These are phyloP conservation scores for Ophiostoma himal-ulmi DNA, from an alignment of 2,329 filamentous ascomycete genomes.

Conservation along the genomic window DNA sequence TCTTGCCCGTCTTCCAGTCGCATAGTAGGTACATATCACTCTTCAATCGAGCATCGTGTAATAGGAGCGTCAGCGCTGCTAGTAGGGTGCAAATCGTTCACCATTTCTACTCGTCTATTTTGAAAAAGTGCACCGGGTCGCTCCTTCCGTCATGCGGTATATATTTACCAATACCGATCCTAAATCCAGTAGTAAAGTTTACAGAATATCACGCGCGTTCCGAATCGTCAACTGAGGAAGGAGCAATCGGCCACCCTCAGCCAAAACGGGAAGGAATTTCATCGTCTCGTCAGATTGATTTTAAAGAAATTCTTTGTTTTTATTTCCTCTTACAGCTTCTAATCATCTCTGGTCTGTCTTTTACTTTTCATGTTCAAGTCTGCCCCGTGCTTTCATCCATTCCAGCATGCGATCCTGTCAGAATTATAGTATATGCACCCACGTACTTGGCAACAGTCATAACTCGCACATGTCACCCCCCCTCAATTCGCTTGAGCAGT, in stretches of 20 bases:
- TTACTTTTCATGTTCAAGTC: neutral
- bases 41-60: neutral
- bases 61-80: no score
- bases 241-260: neutral
- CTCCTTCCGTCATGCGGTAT: neutral
- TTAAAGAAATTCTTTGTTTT: no score
- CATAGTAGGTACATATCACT: neutral
- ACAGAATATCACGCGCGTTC: neutral
- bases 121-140: neutral
- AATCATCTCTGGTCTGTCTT: no score
- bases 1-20: no score
- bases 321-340: no score
- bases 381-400: no score
- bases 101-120: neutral
- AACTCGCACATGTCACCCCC: neutral
- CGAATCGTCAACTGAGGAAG: neutral
- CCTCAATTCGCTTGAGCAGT: neutral
- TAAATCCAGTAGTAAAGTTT: no score
- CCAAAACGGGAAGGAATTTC: neutral
- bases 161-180: neutral
- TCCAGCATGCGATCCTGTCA: neutral
- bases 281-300: neutral
- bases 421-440: neutral
- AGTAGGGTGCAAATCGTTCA: no score
- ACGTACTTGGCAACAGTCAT: neutral